Evolutionary conservation across 306 rosid species (phyloP).

Genomic region (Ziziphus jujuba): DNA sequence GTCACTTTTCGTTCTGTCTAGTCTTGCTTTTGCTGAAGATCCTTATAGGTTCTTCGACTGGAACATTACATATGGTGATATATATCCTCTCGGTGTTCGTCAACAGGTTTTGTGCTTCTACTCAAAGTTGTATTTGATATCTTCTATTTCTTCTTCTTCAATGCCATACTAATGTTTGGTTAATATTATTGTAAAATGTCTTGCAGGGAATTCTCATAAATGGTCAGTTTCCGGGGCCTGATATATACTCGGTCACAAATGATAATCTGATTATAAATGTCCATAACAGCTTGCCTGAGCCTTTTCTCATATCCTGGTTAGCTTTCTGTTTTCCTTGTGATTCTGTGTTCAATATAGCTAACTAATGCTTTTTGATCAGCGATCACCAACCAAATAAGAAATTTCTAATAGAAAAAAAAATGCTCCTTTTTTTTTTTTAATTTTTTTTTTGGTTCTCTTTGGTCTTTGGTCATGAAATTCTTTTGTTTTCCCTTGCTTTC

Average conservation of each 20-base stretch:
- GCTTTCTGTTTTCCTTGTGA: neutral
- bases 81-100: slow-evolving; percentile 68
- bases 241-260: slow-evolving; percentile 71
- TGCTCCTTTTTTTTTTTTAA: no score
- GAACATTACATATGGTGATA: slow-evolving; percentile 71
- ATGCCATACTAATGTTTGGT: neutral
- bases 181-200: neutral
- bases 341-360: no score
- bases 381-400: no score
- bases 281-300: slow-evolving; percentile 66
- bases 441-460: no score
- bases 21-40: slow-evolving; percentile 39
- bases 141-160: neutral
- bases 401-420: no score
- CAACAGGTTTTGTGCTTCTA: slow-evolving; percentile 46
- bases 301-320: slow-evolving; percentile 86
- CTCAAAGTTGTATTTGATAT: neutral
- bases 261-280: slow-evolving; percentile 84
- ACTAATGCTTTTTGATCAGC: no score
- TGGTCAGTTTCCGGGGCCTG: slow-evolving; percentile 90
- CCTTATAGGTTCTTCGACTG: slow-evolving; percentile 78
- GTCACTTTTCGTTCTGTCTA: slow-evolving; percentile 21
- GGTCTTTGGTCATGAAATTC: no score
- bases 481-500: neutral
- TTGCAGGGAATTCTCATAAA: slow-evolving; percentile 81